A percentile compares a stretch with the other conserved stretches of the same genome.
Conservation (phyloP, 768 basidiomycete genomes). For the Mycena epipterygia region DNA sequence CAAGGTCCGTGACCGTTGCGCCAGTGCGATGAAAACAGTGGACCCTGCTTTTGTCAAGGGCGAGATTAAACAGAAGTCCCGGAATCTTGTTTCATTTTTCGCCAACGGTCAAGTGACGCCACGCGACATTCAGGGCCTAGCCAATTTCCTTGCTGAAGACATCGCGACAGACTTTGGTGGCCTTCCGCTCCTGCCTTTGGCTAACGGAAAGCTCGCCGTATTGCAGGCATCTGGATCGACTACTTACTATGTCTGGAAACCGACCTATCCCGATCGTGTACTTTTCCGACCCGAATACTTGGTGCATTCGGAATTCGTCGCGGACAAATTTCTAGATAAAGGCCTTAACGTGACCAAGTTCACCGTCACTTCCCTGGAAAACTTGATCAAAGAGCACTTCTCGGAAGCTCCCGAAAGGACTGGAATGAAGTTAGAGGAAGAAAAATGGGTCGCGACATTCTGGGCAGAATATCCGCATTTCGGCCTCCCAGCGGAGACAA, state of each 20-base stretch:
- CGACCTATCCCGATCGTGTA: constrained; percentile 23
- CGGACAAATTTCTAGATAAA: constrained; percentile 35
- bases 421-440: constrained; percentile 16
- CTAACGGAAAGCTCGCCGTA: constrained; percentile 46
- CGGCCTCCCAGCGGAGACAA: constrained; percentile 32
- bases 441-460: constrained; percentile 48
- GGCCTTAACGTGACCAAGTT: constrained; percentile 45
- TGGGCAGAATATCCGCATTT: constrained; percentile 47
- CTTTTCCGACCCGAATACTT: constrained; percentile 44
- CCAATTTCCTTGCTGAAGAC: constrained; percentile 43
- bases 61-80: constrained; percentile 38
- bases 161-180: constrained; percentile 38
- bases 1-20: constrained; percentile 38
- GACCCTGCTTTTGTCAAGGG: constrained; percentile 43
- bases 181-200: constrained; percentile 54
- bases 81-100: constrained; percentile 21
- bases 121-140: constrained; percentile 41
- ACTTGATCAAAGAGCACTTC: constrained; percentile 35
- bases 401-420: constrained; percentile 11
- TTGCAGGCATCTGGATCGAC: constrained; percentile 37
- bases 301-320: constrained; percentile 44
- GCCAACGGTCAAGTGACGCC: constrained; percentile 31
- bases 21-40: constrained; percentile 37
- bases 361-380: constrained; percentile 27
- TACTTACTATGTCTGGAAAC: constrained; percentile 45